phyloP scores from a whole-genome alignment of 2,329 filamentous ascomycete species.

The Aureobasidium leucospermi region DNA sequence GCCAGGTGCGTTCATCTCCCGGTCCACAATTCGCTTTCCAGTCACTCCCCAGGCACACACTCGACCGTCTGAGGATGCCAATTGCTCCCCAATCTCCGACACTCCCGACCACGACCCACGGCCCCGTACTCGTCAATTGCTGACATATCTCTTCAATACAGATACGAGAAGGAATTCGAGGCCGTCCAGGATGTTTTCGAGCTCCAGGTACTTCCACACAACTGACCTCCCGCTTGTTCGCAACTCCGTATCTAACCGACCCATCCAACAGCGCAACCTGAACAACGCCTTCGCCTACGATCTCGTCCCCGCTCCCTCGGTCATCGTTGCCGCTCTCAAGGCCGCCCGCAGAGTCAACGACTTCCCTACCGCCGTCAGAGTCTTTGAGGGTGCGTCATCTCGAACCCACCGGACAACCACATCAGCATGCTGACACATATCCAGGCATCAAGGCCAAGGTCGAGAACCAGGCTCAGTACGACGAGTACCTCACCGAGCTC shows the following conservation, averaged over 20 bases:
- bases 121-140: not conserved
- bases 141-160: slow-evolving; percentile 34
- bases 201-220: slow-evolving; percentile 67
- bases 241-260: not conserved
- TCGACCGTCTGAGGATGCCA: slow-evolving; percentile 33
- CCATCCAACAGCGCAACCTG: slow-evolving; percentile 65
- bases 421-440: not conserved
- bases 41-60: slow-evolving; percentile 43
- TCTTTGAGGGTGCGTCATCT: slow-evolving; percentile 80
- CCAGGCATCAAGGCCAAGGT: slow-evolving; percentile 97
- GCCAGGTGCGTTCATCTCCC: slow-evolving; percentile 64
- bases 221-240: not conserved
- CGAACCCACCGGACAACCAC: not conserved
- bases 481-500: slow-evolving; percentile 91
- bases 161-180: slow-evolving; percentile 99
- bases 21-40: slow-evolving; percentile 44
- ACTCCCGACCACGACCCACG: not conserved
- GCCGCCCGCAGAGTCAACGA: slow-evolving; percentile 96
- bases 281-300: slow-evolving; percentile 99
- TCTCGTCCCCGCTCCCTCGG: slow-evolving; percentile 88
- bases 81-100: not conserved
- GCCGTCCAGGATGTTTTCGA: slow-evolving; percentile 97
- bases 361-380: slow-evolving; percentile 93
- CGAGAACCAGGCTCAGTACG: slow-evolving; percentile 95
- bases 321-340: slow-evolving; percentile 84